phyloP scores from a whole-genome alignment of 2,329 filamentous ascomycete species.

The Ophiostoma novo-ulmi region DNA sequence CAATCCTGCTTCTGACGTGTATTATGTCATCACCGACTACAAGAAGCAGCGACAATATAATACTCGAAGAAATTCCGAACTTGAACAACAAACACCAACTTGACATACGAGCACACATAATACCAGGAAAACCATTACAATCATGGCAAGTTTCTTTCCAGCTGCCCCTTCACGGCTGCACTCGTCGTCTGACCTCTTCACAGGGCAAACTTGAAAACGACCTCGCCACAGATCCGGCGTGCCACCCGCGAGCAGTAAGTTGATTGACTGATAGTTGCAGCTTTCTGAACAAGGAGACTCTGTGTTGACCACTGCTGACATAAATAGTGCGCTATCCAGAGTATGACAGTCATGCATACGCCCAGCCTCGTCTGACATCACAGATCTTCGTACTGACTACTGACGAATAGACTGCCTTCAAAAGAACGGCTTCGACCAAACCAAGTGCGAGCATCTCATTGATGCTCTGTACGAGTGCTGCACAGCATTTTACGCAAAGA shows the following conservation, averaged over 20 bases:
- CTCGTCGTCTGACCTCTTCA: background rate
- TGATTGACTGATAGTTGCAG: background rate
- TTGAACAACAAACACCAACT: background rate
- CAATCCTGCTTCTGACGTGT: background rate
- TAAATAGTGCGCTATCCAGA: constrained; percentile 78
- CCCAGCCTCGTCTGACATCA: background rate
- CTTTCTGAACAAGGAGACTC: background rate
- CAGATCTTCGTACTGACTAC: constrained; percentile 23
- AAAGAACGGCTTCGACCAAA: constrained; percentile 80
- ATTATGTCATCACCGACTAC: constrained; percentile 8
- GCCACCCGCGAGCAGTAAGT: constrained; percentile 75
- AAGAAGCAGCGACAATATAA: background rate
- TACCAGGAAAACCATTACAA: background rate
- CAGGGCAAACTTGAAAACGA: constrained; percentile 55
- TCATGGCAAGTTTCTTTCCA: background rate
- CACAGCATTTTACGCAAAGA: constrained; percentile 74
- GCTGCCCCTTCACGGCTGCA: background rate
- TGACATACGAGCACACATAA: background rate
- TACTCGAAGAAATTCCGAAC: background rate
- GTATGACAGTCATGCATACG: constrained; percentile 41
- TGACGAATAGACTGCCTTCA: constrained; percentile 65
- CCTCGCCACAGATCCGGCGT: constrained; percentile 69
- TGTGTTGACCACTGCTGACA: background rate
- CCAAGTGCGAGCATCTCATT: constrained; percentile 70
- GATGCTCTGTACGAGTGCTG: constrained; percentile 92